phyloP scores from a whole-genome alignment of 192 early-diverging fungal species.

The Helicostylum pulchrum region DNA sequence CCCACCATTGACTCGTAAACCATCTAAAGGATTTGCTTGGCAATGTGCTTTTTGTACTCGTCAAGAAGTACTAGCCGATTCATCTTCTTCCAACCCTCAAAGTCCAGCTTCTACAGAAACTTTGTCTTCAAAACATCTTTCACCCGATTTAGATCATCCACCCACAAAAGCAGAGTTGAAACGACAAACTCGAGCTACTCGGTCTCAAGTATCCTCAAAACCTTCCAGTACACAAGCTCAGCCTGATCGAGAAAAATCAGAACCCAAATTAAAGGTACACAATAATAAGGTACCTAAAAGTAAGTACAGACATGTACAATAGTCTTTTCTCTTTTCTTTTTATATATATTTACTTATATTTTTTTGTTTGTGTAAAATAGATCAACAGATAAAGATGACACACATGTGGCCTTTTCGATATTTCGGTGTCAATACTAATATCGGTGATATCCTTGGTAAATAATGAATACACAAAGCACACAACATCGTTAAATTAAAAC shows the following conservation, averaged over 20 bases:
- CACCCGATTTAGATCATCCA: not conserved
- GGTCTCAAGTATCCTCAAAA: not conserved
- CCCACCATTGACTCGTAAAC: constrained; percentile 71
- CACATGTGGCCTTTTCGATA: constrained; percentile 88
- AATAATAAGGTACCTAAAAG: constrained; percentile 1
- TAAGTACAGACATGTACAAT: constrained; percentile 3
- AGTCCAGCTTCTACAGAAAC: not conserved
- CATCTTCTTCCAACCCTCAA: not conserved
- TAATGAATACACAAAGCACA: not conserved
- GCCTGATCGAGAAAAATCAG: not conserved
- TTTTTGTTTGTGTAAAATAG: no score
- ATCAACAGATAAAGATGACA: constrained; percentile 34
- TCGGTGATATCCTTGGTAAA: constrained; percentile 63
- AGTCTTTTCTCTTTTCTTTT: not conserved
- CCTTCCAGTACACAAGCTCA: not conserved
- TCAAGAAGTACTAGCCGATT: constrained; percentile 9
- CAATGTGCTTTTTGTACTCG: constrained; percentile 71
- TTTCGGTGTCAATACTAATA: constrained; percentile 78
- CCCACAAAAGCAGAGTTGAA: not conserved
- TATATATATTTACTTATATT: not conserved
- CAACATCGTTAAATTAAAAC: not conserved
- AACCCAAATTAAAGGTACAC: no score
- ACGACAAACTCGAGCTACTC: constrained; percentile 10
- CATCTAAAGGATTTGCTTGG: constrained; percentile 85
- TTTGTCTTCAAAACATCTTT: not conserved